These are phyloP conservation scores for Pseudogymnoascus sp. DNA, from an alignment of 2,329 filamentous ascomycete species.

Conservation along the genomic window DNA sequence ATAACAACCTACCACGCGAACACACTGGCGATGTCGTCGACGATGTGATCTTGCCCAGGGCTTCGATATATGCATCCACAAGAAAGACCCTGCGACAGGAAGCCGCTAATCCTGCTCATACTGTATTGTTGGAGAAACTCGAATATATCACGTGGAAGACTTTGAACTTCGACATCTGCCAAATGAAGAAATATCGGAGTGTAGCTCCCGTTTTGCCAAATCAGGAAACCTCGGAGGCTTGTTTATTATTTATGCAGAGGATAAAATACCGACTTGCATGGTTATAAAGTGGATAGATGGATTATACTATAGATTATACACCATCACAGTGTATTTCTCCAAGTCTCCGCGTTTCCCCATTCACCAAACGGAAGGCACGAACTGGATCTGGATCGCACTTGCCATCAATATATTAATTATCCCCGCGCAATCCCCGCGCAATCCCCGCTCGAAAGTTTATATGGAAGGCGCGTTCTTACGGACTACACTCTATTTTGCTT, in stretches of 20 bases:
- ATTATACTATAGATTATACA: too few species aligned
- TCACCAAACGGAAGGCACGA: background rate
- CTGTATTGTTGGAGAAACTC: background rate
- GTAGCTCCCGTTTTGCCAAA: background rate
- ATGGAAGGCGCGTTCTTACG: background rate
- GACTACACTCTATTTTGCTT: background rate
- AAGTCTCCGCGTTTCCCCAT: background rate
- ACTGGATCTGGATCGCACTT: background rate
- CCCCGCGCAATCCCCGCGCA: too few species aligned
- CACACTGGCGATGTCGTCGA: background rate
- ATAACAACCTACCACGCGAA: background rate
- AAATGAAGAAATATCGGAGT: background rate
- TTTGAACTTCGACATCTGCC: background rate
- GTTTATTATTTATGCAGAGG: background rate
- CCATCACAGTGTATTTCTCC: too few species aligned
- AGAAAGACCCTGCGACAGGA: background rate
- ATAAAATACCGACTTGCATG: background rate
- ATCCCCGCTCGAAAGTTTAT: background rate
- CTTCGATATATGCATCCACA: background rate
- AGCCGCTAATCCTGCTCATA: background rate
- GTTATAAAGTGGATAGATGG: background rate
- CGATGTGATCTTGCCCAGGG: background rate
- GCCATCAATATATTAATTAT: background rate
- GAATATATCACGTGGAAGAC: background rate
- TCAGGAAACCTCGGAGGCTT: background rate